Conservation (phyloP, 768 basidiomycete genomes). For the Kondoa malvinella region DNA sequence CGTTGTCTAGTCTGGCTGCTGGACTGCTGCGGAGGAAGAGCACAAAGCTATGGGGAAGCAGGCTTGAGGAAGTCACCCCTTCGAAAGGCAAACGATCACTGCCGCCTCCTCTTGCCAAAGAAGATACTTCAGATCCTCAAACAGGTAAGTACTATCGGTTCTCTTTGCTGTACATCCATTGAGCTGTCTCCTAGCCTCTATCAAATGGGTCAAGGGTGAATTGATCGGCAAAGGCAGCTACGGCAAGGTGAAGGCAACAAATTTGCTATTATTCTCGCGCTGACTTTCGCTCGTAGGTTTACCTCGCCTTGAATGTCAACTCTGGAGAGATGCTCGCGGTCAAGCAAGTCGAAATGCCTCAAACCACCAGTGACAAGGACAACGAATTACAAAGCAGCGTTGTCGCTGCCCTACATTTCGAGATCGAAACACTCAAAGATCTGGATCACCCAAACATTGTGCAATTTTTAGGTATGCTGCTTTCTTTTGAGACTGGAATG, state of each 20-base stretch:
- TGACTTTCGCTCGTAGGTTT: slow-evolving; percentile 41
- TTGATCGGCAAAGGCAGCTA: slow-evolving; percentile 94
- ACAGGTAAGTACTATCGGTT: slow-evolving; percentile 54
- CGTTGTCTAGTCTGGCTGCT: not conserved
- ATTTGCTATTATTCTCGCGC: not conserved
- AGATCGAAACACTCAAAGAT: slow-evolving; percentile 90
- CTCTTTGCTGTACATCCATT: not conserved
- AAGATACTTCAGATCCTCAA: slow-evolving; percentile 44
- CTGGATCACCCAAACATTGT: slow-evolving; percentile 95
- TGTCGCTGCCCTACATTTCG: slow-evolving; percentile 79
- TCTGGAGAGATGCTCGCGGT: slow-evolving; percentile 99
- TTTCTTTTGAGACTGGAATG: not conserved
- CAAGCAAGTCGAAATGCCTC: slow-evolving; percentile 93
- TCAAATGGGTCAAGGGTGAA: slow-evolving; percentile 97
- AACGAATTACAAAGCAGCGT: slow-evolving; percentile 68
- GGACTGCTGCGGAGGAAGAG: slow-evolving; percentile 54
- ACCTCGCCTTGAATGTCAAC: slow-evolving; percentile 84
- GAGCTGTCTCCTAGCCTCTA: slow-evolving; percentile 33
- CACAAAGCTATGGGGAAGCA: slow-evolving; percentile 89
- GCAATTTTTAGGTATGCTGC: slow-evolving; percentile 59
- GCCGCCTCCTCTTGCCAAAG: slow-evolving; percentile 37
- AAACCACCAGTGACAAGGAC: slow-evolving; percentile 74
- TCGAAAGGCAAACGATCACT: slow-evolving; percentile 41
- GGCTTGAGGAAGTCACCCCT: slow-evolving; percentile 79
- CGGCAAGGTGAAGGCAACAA: slow-evolving; percentile 37